These are phyloP conservation scores for Dipteronia sinensis DNA, from an alignment of 345 rosid genomes.

Conservation along the genomic window DNA sequence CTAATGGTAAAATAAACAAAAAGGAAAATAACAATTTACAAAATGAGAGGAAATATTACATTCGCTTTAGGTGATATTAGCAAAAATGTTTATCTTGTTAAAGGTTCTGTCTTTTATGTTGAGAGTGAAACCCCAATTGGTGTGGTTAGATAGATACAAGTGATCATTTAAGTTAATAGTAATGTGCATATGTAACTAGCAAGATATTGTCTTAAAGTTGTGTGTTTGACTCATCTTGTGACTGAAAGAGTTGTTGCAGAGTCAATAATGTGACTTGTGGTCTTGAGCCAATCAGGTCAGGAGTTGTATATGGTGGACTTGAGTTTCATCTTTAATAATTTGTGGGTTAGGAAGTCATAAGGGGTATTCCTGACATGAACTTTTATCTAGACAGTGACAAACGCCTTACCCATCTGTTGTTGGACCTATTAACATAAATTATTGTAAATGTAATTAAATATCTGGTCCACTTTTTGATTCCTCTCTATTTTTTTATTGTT, in stretches of 20 bases:
- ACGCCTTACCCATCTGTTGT: not conserved
- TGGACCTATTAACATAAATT: no score
- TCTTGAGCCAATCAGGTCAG: not conserved
- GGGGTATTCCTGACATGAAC: not conserved
- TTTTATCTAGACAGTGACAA: not conserved
- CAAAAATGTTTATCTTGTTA: not conserved
- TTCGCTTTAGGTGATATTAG: not conserved
- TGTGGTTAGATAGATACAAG: not conserved
- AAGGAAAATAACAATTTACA: not conserved
- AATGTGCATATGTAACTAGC: not conserved
- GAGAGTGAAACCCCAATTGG: not conserved
- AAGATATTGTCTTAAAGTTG: constrained; percentile 5
- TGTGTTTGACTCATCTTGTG: not conserved
- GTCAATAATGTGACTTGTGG: not conserved
- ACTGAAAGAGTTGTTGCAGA: not conserved
- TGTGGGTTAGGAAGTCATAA: not conserved
- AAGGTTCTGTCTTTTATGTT: not conserved
- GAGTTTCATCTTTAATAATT: not conserved
- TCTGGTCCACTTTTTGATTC: not conserved
- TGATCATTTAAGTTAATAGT: not conserved
- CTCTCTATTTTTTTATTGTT: not conserved
- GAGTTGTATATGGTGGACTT: not conserved
- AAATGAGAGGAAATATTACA: not conserved
- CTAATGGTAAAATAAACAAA: not conserved
- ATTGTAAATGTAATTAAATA: not conserved